Evolutionary conservation across 371 early-diverging fungal genomes (phyloP), one percentile per base, ranked within the genome.

Genomic region (Rhizopus delemar): DNA sequence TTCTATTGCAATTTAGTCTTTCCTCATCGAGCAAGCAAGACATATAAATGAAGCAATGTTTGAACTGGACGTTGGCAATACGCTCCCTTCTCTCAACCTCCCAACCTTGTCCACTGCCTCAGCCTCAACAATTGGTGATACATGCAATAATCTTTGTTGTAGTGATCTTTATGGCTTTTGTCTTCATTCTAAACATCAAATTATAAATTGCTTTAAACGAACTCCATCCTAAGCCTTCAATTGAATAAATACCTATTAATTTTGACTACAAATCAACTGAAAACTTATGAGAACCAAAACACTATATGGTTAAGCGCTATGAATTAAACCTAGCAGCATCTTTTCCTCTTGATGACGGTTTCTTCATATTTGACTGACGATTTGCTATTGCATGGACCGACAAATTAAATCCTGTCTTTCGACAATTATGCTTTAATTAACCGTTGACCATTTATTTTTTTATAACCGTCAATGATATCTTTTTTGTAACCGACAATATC

Each of bases 71-170:
- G 33, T 51, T 51, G 15, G 51, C 33, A 51, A 51, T 51, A 34
- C 51, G 51, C 51, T 51, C 51, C 51, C 51, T 34, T 51, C 51
- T 33, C 51, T 51, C 9, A 51, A 31, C 15, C 12, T 51, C 34
- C 32, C 51, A 51, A 51, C 12, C 5, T 12, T 33, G n/a, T 51
- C 51, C 51, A 57, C 35, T 28, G 39, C 39, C 49, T 57, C 57
- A 28, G 38, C 57, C 49, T 48, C 48, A 38, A 49, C 50, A 49
- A 48, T 57, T 31, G 34, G 29, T 11, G 7, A 36, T 49, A 29
- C 57, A 49, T 56, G 57, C 57, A 56, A 56, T 48, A 49, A 56
- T 56, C 49, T 49, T 49, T 56, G 57, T 49, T 56, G 16, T 56
- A 56, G 39, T 49, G 39, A 48, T 56, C 48, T 49, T 56, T 56